Percentiles rank a stretch among this genome's conserved stretches.
Evolutionary conservation across 768 basidiomycete species (phyloP).

Genomic region (Hysterangium stoloniferum): DNA sequence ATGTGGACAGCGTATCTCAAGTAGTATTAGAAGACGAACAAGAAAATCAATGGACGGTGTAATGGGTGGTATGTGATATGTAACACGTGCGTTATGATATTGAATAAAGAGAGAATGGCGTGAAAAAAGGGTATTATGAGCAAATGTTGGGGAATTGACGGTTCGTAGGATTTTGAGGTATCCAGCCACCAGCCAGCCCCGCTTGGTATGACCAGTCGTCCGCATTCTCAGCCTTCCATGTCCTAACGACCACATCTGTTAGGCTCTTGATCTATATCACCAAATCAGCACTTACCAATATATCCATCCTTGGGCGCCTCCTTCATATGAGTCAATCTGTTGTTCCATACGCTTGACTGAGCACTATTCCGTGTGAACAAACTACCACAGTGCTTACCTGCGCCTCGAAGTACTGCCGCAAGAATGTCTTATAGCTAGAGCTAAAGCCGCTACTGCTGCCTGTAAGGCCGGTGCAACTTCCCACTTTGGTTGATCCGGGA

Average conservation of each 20-base stretch:
- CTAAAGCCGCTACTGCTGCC: slow-evolving; percentile 73
- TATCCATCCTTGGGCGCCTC: slow-evolving; percentile 58
- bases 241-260: slow-evolving; percentile 24
- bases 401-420: slow-evolving; percentile 78
- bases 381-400: slow-evolving; percentile 37
- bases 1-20: neutral
- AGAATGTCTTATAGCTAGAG: slow-evolving; percentile 69
- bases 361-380: neutral
- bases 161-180: slow-evolving; percentile 53
- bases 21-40: neutral
- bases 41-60: neutral
- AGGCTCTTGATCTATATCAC: neutral
- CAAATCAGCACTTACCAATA: slow-evolving; percentile 35
- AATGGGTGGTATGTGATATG: neutral
- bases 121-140: slow-evolving; percentile 5
- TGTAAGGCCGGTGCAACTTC: slow-evolving; percentile 66
- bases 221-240: slow-evolving; percentile 76
- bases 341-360: neutral
- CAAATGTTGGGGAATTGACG: slow-evolving; percentile 60
- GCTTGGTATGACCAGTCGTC: slow-evolving; percentile 90
- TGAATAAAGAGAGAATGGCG: neutral
- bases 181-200: slow-evolving; percentile 76
- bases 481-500: slow-evolving; percentile 57
- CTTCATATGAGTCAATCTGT: slow-evolving; percentile 53
- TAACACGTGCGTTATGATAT: neutral